Base-by-base conservation (phyloP, 139 green algal genomes). In the Deuterostichococcus epilithicus region DNA sequence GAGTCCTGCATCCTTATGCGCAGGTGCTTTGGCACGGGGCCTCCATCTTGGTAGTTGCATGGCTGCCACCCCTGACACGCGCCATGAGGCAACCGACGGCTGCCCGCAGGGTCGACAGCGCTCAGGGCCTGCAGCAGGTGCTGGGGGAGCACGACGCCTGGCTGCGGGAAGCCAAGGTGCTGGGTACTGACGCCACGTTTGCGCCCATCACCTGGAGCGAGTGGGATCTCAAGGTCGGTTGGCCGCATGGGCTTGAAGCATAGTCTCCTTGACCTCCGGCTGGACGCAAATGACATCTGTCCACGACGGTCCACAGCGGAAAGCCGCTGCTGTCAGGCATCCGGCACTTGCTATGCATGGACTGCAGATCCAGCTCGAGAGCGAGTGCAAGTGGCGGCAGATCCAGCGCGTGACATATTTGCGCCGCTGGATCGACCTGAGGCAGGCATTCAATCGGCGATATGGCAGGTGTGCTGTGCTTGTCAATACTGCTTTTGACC, bases 201-300 rank as follows among this genome's bases (percentile, higher is more conserved):
- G 80, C 79, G 37, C 74, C 90, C 15, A 82, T 90, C 28, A 94
- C 87, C 1, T 94, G 89, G 89, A 89, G 83, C 0, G 80, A 84
- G n/a, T 94, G 89, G 89, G 90, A 92, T 68, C 72, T 92, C 3
- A 81, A 89, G 83, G 84, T 93, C 34, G 34, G 83, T 30, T 58
- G 1, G 5, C 26, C 15, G 36, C 10, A 52, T 23, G 10, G 2
- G 32, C 32, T 60, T 15, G 30, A 39, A 58, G 35, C 37, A 58
- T 59, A 26, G 33, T 23, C 68, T 58, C 33, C 68, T 52, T 5
- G 33, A 5, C 33, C 26, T 4, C 26, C 68, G 13, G 26, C 1
- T 10, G 30, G 30, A 34, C 15, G 32, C 42, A 22, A 20, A 32
- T 10, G 1, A 20, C 6, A 39, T 30, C 44, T 52, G 3, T 22